Base-by-base conservation (phyloP, 495 filamentous ascomycete species). In the Podospora pseudoanserina region DNA sequence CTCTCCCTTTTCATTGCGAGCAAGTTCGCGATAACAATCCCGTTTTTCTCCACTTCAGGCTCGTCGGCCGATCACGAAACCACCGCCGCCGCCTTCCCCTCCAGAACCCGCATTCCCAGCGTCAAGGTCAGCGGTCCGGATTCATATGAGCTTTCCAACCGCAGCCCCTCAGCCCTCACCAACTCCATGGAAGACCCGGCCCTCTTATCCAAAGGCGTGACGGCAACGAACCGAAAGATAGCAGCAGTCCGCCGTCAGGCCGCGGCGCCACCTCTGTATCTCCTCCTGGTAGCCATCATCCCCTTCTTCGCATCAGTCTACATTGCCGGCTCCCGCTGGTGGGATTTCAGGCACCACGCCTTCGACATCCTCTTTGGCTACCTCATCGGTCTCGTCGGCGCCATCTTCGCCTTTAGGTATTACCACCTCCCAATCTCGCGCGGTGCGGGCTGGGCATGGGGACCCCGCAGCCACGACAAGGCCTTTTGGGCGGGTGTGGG, bases 291-390 rank as follows among this genome's bases (percentile, higher is more conserved):
- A 39, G 86, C 91, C 66, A 81, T 92, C 67, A 76, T 91, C 26
- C 87, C 87, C 19, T 82, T 83, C 72, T 83, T 86, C 68, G 79
- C 79, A 13, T 81, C 86, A 60, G 75, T 85, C 63, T 87, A 84
- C 69, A 81, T 89, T 60, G 76, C 86, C 26, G 81, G 84, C 57
- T 87, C 85, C n/a, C 82, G 87, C 20, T 88, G 84, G 78, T 88
- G 92, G 83, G 93, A 97, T 74, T 92, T 90, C 73, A 85, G 92
- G 9, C 93, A 97, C 71, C 92, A 96, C 78, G 91, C 89, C 15
- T 96, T 97, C 78, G 93, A 97, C 68, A 93, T 96, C 57, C 82
- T 97, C 26, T 91, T 90, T 28, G 92, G 92, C 6, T 89, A 85
- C 23, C 73, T 90, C 2, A 86, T 94, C 59, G 91, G 91, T 7